Percentiles rank a stretch among this genome's conserved stretches.
These are phyloP conservation scores for Gaertneriomyces semiglobifer DNA, from an alignment of 192 early-diverging fungal species.

Conservation along the genomic window DNA sequence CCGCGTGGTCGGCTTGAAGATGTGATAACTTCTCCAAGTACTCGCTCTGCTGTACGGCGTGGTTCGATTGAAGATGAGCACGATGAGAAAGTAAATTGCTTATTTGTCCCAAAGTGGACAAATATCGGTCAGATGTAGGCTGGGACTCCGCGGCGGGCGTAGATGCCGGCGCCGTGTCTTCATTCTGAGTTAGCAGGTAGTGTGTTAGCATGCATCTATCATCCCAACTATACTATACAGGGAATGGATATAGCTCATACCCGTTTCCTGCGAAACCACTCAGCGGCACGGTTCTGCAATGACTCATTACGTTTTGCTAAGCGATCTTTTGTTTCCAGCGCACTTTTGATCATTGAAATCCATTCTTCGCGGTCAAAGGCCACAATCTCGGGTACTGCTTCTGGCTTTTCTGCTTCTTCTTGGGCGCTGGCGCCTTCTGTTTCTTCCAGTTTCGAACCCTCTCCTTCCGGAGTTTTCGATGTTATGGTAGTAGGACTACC, in stretches of 20 bases:
- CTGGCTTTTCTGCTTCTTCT: background rate
- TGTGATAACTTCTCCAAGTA: conserved; percentile 47
- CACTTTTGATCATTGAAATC: conserved; percentile 35
- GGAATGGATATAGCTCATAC: conserved; percentile 26
- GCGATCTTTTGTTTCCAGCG: conserved; percentile 48
- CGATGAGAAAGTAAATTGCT: conserved; percentile 34
- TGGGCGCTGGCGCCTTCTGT: too few relatives aligned
- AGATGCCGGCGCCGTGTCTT: conserved; percentile 44
- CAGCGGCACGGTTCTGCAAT: conserved; percentile 54
- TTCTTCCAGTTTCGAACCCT: too few relatives aligned
- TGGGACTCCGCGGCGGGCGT: conserved; percentile 49
- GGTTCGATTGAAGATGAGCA: conserved; percentile 24
- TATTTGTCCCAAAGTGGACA: conserved; percentile 35
- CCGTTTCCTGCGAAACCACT: conserved; percentile 55
- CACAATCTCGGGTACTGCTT: background rate
- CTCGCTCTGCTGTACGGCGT: conserved; percentile 38
- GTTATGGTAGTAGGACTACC: too few relatives aligned
- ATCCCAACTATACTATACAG: background rate
- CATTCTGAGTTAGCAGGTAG: conserved; percentile 46
- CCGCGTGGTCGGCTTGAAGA: conserved; percentile 39
- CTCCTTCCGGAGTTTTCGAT: too few relatives aligned
- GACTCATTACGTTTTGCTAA: conserved; percentile 33
- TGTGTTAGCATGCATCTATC: background rate
- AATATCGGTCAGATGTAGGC: conserved; percentile 50
- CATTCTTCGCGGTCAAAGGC: conserved; percentile 44